phyloP scores from a whole-genome alignment of 805 yeast species.

The Kodamaea neixiangensis region DNA sequence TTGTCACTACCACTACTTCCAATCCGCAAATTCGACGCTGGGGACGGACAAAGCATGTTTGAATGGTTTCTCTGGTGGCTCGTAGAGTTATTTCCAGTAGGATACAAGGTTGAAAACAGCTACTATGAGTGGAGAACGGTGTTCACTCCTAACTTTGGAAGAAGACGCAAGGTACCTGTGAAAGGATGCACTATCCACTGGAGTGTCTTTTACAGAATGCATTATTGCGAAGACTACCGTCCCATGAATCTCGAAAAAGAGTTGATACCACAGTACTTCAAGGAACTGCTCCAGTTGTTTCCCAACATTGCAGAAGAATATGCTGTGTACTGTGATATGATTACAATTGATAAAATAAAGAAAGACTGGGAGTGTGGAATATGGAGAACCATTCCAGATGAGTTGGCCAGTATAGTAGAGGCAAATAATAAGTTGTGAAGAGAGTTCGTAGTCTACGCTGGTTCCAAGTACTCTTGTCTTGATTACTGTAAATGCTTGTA shows the following conservation, averaged over 20 bases:
- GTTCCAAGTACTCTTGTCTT: too few relatives aligned
- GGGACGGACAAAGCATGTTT: constrained; percentile 33
- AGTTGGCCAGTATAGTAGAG: constrained; percentile 17
- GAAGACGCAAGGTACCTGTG: constrained; percentile 51
- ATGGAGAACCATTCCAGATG: constrained; percentile 40
- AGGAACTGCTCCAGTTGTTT: constrained; percentile 21
- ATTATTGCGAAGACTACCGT: constrained; percentile 44
- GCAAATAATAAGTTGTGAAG: constrained; percentile 3
- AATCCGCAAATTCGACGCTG: constrained; percentile 35
- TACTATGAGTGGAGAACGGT: constrained; percentile 52
- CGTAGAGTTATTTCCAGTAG: constrained; percentile 61
- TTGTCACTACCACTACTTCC: constrained; percentile 10
- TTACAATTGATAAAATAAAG: constrained; percentile 19
- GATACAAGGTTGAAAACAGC: constrained; percentile 48
- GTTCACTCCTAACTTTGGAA: constrained; percentile 59
- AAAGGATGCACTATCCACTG: constrained; percentile 53
- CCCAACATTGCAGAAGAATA: constrained; percentile 10
- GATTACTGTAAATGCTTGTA: not conserved
- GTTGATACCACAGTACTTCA: constrained; percentile 19
- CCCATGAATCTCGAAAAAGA: constrained; percentile 34
- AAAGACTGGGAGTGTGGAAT: constrained; percentile 18
- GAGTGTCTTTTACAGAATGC: constrained; percentile 62
- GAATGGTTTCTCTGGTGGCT: constrained; percentile 57
- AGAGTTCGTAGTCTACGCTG: too few relatives aligned
- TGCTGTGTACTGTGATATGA: constrained; percentile 14